These are phyloP conservation scores for Cudoniella acicularis DNA, from an alignment of 495 filamentous ascomycete genomes.

Conservation along the genomic window DNA sequence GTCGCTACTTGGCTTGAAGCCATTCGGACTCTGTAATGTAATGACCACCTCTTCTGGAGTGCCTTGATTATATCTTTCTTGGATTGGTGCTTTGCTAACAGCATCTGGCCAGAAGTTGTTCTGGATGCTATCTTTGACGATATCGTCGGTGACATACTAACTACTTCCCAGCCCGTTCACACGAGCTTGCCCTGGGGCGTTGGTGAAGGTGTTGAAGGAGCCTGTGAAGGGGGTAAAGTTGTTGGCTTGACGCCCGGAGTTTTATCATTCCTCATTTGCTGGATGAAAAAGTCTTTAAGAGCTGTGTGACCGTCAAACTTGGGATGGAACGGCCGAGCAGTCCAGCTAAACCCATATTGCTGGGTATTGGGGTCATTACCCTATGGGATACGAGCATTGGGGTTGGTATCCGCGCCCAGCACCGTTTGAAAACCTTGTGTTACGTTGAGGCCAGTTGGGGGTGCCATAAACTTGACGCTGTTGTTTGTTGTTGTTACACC, in stretches of 20 bases:
- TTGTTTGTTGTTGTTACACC: not conserved
- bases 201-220: not conserved
- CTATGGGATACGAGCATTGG: not conserved
- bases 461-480: not conserved
- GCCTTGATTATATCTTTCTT: not conserved
- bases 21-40: not conserved
- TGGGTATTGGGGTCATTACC: not conserved
- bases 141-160: not conserved
- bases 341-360: slow-evolving; percentile 3
- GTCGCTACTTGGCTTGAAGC: not conserved
- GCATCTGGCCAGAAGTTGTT: not conserved
- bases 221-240: no score
- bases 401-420: not conserved
- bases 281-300: slow-evolving; percentile 1
- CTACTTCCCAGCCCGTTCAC: not conserved
- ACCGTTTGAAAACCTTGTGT: not conserved
- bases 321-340: slow-evolving; percentile 2
- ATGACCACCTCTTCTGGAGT: not conserved
- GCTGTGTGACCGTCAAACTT: slow-evolving; percentile 1
- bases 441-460: not conserved
- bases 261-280: not conserved
- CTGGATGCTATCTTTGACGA: not conserved
- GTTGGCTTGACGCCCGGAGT: not conserved
- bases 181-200: not conserved
- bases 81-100: not conserved